Conservation (phyloP, 305 asterid genomes). For the Plantago rigida region DNA sequence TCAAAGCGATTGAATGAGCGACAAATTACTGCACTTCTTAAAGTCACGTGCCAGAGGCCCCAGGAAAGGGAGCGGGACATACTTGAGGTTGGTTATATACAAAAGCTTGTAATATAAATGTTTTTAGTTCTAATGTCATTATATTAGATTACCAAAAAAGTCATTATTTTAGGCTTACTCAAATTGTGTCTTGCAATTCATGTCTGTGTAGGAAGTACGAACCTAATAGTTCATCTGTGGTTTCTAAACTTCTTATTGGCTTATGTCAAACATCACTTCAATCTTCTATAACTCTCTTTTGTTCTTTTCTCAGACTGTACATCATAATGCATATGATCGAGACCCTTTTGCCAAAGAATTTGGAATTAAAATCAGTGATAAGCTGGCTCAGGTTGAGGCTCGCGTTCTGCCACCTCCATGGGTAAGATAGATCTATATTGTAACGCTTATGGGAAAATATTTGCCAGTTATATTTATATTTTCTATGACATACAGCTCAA, state of each 20-base stretch:
- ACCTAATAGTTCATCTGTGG: not conserved
- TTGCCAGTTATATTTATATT: not conserved
- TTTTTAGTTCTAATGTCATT: not conserved
- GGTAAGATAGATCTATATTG: constrained; percentile 36
- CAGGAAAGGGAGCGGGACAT: constrained; percentile 68
- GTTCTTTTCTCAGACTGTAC: constrained; percentile 49
- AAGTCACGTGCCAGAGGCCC: constrained; percentile 94
- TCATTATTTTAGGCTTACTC: too few species aligned
- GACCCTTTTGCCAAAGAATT: constrained; percentile 82
- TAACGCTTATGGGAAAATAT: not conserved
- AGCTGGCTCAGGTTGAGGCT: constrained; percentile 87
- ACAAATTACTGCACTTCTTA: constrained; percentile 77
- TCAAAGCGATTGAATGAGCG: constrained; percentile 80
- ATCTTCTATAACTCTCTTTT: not conserved
- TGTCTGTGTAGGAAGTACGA: too few species aligned
- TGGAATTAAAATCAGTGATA: constrained; percentile 76
- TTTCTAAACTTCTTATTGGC: not conserved
- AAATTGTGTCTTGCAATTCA: too few species aligned
- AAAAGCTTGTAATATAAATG: not conserved
- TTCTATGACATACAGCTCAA: constrained; percentile 49
- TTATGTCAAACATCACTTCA: too few species aligned
- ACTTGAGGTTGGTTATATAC: constrained; percentile 41
- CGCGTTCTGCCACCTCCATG: constrained; percentile 83
- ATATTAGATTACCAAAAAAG: too few species aligned
- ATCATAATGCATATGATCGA: constrained; percentile 61